A percentile compares a stretch with the other conserved stretches of the same genome.
phyloP scores from a whole-genome alignment of 139 green algal species.

The Tetratostichococcus sp. region DNA sequence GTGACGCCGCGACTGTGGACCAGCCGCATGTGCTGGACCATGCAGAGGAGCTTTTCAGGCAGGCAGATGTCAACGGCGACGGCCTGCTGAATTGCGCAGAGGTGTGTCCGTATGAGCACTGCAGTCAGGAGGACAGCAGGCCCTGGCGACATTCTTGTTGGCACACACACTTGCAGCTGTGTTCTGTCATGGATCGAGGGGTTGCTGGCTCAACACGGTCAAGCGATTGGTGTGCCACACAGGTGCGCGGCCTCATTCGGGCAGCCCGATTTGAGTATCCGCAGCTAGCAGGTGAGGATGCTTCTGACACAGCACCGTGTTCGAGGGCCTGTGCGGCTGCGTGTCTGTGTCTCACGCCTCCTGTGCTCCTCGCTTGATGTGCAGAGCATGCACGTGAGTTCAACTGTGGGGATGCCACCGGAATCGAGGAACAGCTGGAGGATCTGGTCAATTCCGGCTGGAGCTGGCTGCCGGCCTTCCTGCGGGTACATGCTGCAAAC shows the following conservation, averaged over 20 bases:
- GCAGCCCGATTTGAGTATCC: not conserved
- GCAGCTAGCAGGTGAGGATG: not conserved
- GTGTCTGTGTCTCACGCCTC: no score
- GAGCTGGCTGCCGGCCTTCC: not conserved
- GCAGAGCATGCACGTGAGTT: not conserved
- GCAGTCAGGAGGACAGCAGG: no score
- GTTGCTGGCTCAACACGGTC: no score
- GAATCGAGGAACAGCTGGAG: conserved; percentile 53
- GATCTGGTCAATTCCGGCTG: conserved; percentile 29
- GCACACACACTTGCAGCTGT: no score
- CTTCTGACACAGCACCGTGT: no score
- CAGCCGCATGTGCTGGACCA: conserved; percentile 40
- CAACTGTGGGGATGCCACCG: conserved; percentile 8
- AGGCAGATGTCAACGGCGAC: conserved; percentile 51
- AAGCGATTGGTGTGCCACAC: no score
- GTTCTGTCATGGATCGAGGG: no score
- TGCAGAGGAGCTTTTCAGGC: conserved; percentile 62
- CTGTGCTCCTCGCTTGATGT: no score
- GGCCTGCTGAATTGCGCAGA: conserved; percentile 37
- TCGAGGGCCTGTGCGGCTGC: no score
- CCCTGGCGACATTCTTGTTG: no score
- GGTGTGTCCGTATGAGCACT: conserved; percentile 15
- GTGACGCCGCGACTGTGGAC: conserved; percentile 42
- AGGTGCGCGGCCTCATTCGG: not conserved
- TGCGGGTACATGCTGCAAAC: not conserved